These are phyloP conservation scores for Boletus pseudopeckii DNA, from an alignment of 768 basidiomycete genomes.

Conservation along the genomic window DNA sequence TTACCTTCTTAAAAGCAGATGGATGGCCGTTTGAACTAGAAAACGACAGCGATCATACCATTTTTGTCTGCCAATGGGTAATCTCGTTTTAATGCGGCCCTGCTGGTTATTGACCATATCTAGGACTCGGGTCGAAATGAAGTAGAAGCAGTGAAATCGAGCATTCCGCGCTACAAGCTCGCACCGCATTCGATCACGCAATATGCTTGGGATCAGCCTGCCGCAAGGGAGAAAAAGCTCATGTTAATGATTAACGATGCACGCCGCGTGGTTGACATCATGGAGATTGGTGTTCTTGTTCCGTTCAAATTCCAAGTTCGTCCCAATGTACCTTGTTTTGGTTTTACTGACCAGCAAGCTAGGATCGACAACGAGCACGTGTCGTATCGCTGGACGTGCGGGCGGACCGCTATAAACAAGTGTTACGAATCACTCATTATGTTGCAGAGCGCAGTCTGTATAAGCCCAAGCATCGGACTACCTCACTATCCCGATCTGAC, in stretches of 20 bases:
- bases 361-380: constrained; percentile 56
- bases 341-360: background rate
- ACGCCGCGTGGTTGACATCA: constrained; percentile 74
- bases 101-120: constrained; percentile 23
- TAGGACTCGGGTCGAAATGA: constrained; percentile 46
- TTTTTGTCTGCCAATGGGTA: constrained; percentile 76
- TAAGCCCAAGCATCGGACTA: constrained; percentile 62
- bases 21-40: constrained; percentile 90
- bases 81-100: constrained; percentile 7
- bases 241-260: constrained; percentile 58
- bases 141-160: constrained; percentile 37
- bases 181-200: constrained; percentile 48
- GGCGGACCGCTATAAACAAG: constrained; percentile 81
- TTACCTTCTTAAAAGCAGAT: constrained; percentile 62
- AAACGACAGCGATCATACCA: constrained; percentile 74
- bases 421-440: constrained; percentile 85
- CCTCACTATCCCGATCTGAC: constrained; percentile 57
- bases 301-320: constrained; percentile 84
- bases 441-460: constrained; percentile 82
- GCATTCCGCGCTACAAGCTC: constrained; percentile 50
- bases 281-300: constrained; percentile 91
- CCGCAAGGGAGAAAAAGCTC: constrained; percentile 77
- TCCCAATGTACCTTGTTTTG: constrained; percentile 3
- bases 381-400: constrained; percentile 88
- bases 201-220: constrained; percentile 95